Evolutionary conservation across 108 stramenopile genomes (phyloP), one percentile per base, ranked within the genome.

Genomic region (Nitzschia sp.): DNA sequence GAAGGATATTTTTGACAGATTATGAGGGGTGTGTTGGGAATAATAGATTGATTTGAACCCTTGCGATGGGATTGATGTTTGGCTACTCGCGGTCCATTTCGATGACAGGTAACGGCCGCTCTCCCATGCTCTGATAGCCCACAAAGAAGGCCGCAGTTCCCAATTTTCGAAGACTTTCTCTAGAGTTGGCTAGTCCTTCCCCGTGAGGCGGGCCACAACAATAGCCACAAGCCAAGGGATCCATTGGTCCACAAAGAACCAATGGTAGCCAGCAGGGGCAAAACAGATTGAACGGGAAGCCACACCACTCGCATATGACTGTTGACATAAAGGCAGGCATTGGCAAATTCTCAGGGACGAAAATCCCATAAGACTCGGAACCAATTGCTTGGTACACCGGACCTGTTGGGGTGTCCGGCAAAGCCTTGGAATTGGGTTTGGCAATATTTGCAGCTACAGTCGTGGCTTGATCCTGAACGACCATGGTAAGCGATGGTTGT

Each of bases 151-250:
- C 2, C 3, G 46, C 46, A 48, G 17, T 15, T 17, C 17, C n/a
- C 46, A 17, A 5, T 17, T 48, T 15, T 15, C 46, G 46, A 15
- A 48, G n/a, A 48, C 6, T 48, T 17, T 48, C 46, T 48, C 46
- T 48, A 7, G 57, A 38, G 1, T 59, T 59, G 29, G 57, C 19
- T 3, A 40, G 57, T 26, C 57, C 57, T 8, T 40, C 38, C 15
- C 57, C 57, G 2, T 59, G 34, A 17, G 57, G 57, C 12, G 15
- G 34, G 3, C n/a, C 57, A 59, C 57, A 59, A 26, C 57, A 59
- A 34, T 39, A 39, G 1, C 57, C 57, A 40, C 57, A 59, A 5
- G 26, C 39, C 57, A 59, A 38, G 38, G 57, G 57, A 19, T 59
- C 57, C 15, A 21, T n/a, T 40, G 57, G 57, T 6, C 57, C 57